Evolutionary conservation across 768 basidiomycete species (phyloP).

Genomic region (Tylopilus subfusipes): DNA sequence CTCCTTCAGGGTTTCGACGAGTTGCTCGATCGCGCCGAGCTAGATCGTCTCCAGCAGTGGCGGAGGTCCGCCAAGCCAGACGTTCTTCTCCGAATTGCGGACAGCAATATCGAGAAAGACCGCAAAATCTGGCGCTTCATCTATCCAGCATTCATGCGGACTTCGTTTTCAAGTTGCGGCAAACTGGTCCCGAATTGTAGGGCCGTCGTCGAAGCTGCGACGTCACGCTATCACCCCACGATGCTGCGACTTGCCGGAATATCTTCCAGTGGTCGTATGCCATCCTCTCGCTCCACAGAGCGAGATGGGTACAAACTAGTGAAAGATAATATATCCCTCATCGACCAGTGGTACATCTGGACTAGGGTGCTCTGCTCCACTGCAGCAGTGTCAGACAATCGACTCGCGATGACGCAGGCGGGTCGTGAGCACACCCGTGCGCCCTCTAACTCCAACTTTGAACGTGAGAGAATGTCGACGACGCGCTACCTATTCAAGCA

Average conservation of each 20-base stretch:
- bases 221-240: conserved; percentile 63
- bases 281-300: conserved; percentile 44
- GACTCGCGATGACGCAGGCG: conserved; percentile 48
- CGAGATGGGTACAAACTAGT: conserved; percentile 51
- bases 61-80: conserved; percentile 52
- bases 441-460: conserved; percentile 70
- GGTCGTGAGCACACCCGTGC: conserved; percentile 67
- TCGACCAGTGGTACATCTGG: conserved; percentile 84
- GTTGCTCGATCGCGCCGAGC: conserved; percentile 56
- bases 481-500: conserved; percentile 82
- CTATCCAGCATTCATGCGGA: conserved; percentile 61
- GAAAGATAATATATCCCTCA: conserved; percentile 52
- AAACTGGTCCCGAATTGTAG: conserved; percentile 50
- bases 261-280: conserved; percentile 42
- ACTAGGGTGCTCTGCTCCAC: conserved; percentile 84
- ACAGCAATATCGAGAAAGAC: conserved; percentile 66
- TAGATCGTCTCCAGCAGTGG: conserved; percentile 66
- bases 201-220: conserved; percentile 64
- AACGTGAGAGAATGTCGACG: conserved; percentile 78
- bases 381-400: conserved; percentile 60
- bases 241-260: conserved; percentile 76
- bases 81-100: conserved; percentile 63
- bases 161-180: conserved; percentile 48
- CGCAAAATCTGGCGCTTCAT: conserved; percentile 71
- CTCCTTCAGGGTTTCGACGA: conserved; percentile 65